Conservation (phyloP, 208 protist genomes). For the Trypanosoma boissoni region DNA sequence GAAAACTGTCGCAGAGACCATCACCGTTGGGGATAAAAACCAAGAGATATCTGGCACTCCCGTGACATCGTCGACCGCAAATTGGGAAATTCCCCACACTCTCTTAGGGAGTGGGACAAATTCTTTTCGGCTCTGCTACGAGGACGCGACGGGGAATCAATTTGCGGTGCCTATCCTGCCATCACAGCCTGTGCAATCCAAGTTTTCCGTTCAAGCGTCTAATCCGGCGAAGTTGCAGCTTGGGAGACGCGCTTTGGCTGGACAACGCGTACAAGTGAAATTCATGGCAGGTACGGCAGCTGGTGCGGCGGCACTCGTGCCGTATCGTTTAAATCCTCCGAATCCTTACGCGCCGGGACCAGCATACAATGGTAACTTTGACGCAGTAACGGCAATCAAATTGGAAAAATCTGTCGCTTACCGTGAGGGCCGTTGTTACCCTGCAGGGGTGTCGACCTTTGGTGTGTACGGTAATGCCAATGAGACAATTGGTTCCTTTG, state of each 20-base stretch:
- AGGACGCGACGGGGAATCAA: conserved; percentile 68
- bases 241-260: conserved; percentile 39
- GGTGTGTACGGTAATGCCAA: conserved; percentile 41
- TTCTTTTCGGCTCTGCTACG: conserved; percentile 75
- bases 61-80: conserved; percentile 19
- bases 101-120: conserved; percentile 56
- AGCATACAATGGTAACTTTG: conserved; percentile 60
- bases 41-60: conserved; percentile 38
- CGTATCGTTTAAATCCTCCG: conserved; percentile 25
- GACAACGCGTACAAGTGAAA: conserved; percentile 65
- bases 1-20: conserved; percentile 26
- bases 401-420: conserved; percentile 37
- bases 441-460: conserved; percentile 16
- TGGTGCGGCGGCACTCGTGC: conserved; percentile 26
- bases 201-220: conserved; percentile 36
- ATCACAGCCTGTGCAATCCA: conserved; percentile 24
- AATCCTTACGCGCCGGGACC: conserved; percentile 49
- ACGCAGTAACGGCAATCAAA: conserved; percentile 45
- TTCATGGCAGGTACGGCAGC: conserved; percentile 29
- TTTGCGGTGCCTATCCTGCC: conserved; percentile 71
- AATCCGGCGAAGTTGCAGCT: conserved; percentile 34
- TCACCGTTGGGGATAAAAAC: conserved; percentile 45
- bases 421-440: conserved; percentile 62
- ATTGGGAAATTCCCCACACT: conserved; percentile 38
- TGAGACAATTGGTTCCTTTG: conserved; percentile 64